Percentiles rank a stretch among this genome's conserved stretches.
Conservation (phyloP, 768 basidiomycete species). For the Cystobasidiopsis lactophilus region DNA sequence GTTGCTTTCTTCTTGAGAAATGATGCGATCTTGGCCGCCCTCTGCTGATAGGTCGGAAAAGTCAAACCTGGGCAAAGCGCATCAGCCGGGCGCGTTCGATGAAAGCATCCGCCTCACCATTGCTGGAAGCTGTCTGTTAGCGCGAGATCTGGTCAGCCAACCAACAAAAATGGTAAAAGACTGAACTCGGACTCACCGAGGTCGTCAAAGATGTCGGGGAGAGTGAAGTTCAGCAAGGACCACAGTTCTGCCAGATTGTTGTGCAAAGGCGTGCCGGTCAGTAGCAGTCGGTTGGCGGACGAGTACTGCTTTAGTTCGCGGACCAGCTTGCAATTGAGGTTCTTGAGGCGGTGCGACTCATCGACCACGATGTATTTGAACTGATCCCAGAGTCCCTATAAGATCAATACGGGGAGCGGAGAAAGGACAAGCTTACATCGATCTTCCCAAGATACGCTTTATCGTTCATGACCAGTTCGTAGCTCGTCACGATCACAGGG, state of each 20-base stretch:
- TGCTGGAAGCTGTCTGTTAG: slow-evolving; percentile 63
- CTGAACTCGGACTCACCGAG: no score
- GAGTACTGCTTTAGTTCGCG: slow-evolving; percentile 68
- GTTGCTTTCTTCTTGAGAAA: not conserved
- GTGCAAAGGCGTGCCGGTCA: slow-evolving; percentile 32
- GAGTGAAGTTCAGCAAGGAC: slow-evolving; percentile 84
- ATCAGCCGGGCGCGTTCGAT: not conserved
- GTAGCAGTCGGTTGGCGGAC: slow-evolving; percentile 66
- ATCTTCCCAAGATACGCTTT: slow-evolving; percentile 40
- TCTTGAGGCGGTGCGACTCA: slow-evolving; percentile 83
- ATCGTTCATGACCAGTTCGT: slow-evolving; percentile 81
- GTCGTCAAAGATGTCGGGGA: slow-evolving; percentile 81
- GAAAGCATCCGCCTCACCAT: slow-evolving; percentile 33
- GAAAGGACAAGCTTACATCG: slow-evolving; percentile 23
- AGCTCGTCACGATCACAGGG: slow-evolving; percentile 45
- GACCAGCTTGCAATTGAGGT: slow-evolving; percentile 73
- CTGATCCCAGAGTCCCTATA: not conserved
- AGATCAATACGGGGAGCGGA: not conserved
- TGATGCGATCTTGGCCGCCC: not conserved
- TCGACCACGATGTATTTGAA: slow-evolving; percentile 88
- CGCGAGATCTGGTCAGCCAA: not conserved
- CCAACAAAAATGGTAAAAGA: no score
- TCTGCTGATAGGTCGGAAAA: slow-evolving; percentile 22
- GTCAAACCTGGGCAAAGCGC: slow-evolving; percentile 37
- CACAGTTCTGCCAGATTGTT: slow-evolving; percentile 89